Base-by-base conservation (phyloP, 2,329 filamentous ascomycete species). In the Stachybotrys chartarum region DNA sequence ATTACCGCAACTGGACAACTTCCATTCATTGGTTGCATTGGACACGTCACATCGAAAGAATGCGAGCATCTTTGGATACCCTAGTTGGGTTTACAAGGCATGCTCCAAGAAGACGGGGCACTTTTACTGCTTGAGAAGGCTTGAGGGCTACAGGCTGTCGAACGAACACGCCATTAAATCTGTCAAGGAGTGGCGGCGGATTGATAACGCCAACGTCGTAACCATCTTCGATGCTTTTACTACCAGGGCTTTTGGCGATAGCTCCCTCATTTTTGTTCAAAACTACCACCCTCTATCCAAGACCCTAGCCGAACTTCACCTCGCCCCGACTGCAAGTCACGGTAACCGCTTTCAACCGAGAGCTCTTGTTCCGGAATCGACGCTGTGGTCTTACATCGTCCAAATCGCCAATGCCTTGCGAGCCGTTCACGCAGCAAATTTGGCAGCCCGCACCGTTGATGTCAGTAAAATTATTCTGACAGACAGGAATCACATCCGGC, bases 71-170 rank as follows among this genome's bases (percentile, higher is more conserved):
- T 97, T 97, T 71, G 91, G 91, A 31, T 96, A 91, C 65, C 84
- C 87, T 6, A 96, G 88, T 63, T 97, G 92, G 91, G 84, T 96
- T 1, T 99, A 97, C 76, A 97, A 97, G 74, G 93, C 92, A 8
- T 86, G 87, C 30, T 96, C 91, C 7, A 87, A 83, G 70, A 94
- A 94, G 68, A 93, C 93, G 63, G 94, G 92, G 11, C 86, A 89
- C 60, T 84, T 86, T n/a, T 97, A 96, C 71, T 91, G 87, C 56
- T 76, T 99, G 50, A 83, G 94, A 59, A 82, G 94, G 58, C 81
- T 99, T 24, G 91, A 97, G 78, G 88, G 91, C 51, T 97, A 91
- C 67, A 87, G 91, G 11, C 74, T 97, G 52, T 94, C 88, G 14
- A 96, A 92, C 65, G 92, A 96, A 64, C 87, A 91, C 62, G 90